phyloP scores from a whole-genome alignment of 208 protist species.

The Porcisia deanei region DNA sequence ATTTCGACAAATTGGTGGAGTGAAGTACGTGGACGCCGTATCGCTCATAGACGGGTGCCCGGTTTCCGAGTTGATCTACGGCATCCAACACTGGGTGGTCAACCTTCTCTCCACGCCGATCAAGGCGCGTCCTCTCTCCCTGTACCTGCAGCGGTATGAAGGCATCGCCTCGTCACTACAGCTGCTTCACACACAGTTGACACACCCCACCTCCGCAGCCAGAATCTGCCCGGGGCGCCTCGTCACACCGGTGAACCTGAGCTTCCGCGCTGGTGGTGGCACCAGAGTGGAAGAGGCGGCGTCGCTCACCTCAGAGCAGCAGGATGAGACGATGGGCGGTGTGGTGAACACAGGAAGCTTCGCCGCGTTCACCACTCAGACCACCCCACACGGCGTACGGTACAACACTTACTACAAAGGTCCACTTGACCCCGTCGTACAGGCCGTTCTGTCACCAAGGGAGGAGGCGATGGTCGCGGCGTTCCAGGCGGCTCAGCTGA shows the following conservation, averaged over 20 bases:
- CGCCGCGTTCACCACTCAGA: background rate
- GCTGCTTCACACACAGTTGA: slow-evolving; percentile 28
- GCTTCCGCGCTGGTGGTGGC: slow-evolving; percentile 15
- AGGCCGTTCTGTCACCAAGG: slow-evolving; percentile 45
- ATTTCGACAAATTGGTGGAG: slow-evolving; percentile 60
- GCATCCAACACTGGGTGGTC: slow-evolving; percentile 42
- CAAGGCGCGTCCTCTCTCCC: slow-evolving; percentile 55
- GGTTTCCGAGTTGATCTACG: slow-evolving; percentile 44
- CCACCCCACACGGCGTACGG: slow-evolving; percentile 3
- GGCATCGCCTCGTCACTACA: slow-evolving; percentile 47
- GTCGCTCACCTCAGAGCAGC: slow-evolving; percentile 5
- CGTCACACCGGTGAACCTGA: slow-evolving; percentile 29
- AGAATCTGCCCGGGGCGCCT: slow-evolving; percentile 16
- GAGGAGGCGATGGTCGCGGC: slow-evolving; percentile 44
- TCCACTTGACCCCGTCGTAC: slow-evolving; percentile 54
- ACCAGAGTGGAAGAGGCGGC: slow-evolving; percentile 6
- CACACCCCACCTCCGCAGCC: slow-evolving; percentile 11
- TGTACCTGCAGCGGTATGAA: slow-evolving; percentile 67
- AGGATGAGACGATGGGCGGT: background rate
- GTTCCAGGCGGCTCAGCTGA: slow-evolving; percentile 19
- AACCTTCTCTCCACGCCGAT: slow-evolving; percentile 54
- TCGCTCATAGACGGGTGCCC: slow-evolving; percentile 49
- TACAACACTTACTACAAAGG: slow-evolving; percentile 60
- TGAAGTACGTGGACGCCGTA: slow-evolving; percentile 53
- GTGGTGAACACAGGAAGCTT: slow-evolving; percentile 6